Evolutionary conservation across 1,139 yeast genomes (phyloP).

Genomic region (Tardiomyces blankii): DNA sequence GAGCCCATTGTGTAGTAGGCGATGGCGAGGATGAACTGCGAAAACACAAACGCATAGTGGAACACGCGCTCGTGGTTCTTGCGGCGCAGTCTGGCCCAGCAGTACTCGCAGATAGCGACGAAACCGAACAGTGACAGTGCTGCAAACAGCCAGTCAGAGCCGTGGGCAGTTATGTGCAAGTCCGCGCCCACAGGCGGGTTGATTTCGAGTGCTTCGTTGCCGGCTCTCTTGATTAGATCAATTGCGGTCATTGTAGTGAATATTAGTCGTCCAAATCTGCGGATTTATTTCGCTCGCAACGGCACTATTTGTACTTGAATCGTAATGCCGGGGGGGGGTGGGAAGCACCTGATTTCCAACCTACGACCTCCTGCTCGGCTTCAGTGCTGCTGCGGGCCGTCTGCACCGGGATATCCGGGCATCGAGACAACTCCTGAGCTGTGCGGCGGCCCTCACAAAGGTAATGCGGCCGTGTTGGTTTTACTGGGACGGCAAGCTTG

Average conservation of each 20-base stretch:
- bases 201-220: constrained; percentile 38
- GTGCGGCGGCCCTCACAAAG: too few relatives aligned
- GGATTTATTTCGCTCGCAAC: not conserved
- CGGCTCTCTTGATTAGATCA: not conserved
- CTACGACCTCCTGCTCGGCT: too few relatives aligned
- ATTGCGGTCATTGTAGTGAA: not conserved
- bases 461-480: too few relatives aligned
- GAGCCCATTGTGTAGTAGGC: constrained; percentile 58
- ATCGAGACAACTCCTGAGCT: too few relatives aligned
- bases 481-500: too few relatives aligned
- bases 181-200: constrained; percentile 36
- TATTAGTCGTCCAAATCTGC: not conserved
- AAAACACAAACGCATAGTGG: constrained; percentile 36
- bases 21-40: constrained; percentile 37
- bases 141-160: constrained; percentile 67
- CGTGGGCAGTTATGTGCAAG: constrained; percentile 44
- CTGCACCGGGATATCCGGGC: too few relatives aligned
- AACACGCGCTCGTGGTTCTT: constrained; percentile 34
- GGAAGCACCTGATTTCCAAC: too few relatives aligned
- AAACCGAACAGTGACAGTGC: constrained; percentile 42
- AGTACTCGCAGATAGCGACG: constrained; percentile 31
- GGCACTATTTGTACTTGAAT: too few relatives aligned
- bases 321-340: too few relatives aligned
- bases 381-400: too few relatives aligned
- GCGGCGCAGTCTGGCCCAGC: constrained; percentile 27